These are phyloP conservation scores for Phytophthora pseudosyringae DNA, from an alignment of 352 stramenopile species.

Conservation along the genomic window DNA sequence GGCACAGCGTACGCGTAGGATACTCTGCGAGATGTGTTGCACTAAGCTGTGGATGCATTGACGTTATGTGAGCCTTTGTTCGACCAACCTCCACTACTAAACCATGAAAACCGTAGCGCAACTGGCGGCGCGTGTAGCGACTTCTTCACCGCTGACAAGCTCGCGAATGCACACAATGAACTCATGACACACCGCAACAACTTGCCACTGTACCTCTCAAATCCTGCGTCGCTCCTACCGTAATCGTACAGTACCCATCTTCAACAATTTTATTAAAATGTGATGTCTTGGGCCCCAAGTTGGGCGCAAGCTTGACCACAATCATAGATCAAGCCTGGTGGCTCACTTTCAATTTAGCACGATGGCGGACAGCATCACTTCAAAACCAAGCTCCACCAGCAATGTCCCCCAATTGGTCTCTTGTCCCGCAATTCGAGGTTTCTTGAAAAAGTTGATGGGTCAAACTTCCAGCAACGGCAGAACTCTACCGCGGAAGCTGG, in stretches of 20 bases:
- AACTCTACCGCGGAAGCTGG: constrained; percentile 19
- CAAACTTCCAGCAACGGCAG: neutral
- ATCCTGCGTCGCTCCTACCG: neutral
- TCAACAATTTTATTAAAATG: neutral
- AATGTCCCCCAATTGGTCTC: neutral
- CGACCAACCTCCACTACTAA: too few species aligned
- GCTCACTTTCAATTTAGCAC: neutral
- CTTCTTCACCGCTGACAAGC: too few species aligned
- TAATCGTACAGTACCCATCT: neutral
- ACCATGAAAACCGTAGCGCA: too few species aligned
- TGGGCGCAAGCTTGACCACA: neutral
- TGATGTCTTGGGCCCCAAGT: neutral
- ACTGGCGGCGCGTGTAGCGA: too few species aligned
- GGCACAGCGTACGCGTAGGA: too few species aligned
- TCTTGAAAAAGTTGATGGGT: constrained; percentile 12
- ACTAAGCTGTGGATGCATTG: too few species aligned
- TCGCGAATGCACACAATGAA: too few species aligned
- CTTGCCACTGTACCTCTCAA: neutral
- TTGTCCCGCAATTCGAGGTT: neutral
- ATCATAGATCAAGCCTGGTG: neutral
- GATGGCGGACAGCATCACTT: neutral
- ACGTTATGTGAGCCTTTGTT: too few species aligned
- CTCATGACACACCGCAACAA: too few species aligned
- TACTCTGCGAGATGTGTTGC: too few species aligned
- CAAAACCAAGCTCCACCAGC: neutral